Evolutionary conservation across 192 early-diverging fungal genomes (phyloP), one percentile per base, ranked within the genome.

Genomic region (Entomortierella parvispora): DNA sequence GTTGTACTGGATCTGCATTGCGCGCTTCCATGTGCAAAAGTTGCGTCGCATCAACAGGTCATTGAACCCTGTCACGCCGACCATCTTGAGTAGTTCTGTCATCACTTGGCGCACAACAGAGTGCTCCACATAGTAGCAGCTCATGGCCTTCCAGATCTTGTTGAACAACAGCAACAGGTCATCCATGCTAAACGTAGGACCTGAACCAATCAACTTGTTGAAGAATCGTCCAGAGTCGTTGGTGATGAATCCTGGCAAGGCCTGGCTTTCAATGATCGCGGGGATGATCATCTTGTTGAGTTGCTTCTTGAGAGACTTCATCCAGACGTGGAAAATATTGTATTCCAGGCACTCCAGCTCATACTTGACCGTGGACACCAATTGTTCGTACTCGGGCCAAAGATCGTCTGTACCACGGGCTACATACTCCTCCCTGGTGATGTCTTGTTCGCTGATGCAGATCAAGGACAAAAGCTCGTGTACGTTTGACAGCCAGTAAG

Each of bases 1-100:
- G 69, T 99, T 99, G 85, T 97, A 99, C 84, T 99, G 97, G 71
- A 99, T 97, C 87, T 99, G 98, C 88, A 97, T 96, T 18, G 90
- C 90, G 71, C 98, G 92, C 83, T 99, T 98, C 95, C 97, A 98
- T 26, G 98, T 97, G 84, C 95, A 97, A 67, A 98, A 99, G 87
- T 98, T 98, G 68, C 95, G 94, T 44, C 98, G 88, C 92, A 97
- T 98, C 65, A 99, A 89, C 68, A 99, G 79, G 82, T 99, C 95
- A 85, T 99, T 99, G 79, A 99, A 99, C 0, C 96, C 92, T 3
- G 91, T 91, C 3, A 96, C 93, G 52, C 98, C 97, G 79, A 98
- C 92, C n/a, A 97, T 90, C 63, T 95, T 92, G 58, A 99, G 83
- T 25, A 99, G 82, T 85, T 99, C 98, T 0, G 93, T 96, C 64